phyloP scores from a whole-genome alignment of 495 filamentous ascomycete genomes.

The Penicillium paradoxum region DNA sequence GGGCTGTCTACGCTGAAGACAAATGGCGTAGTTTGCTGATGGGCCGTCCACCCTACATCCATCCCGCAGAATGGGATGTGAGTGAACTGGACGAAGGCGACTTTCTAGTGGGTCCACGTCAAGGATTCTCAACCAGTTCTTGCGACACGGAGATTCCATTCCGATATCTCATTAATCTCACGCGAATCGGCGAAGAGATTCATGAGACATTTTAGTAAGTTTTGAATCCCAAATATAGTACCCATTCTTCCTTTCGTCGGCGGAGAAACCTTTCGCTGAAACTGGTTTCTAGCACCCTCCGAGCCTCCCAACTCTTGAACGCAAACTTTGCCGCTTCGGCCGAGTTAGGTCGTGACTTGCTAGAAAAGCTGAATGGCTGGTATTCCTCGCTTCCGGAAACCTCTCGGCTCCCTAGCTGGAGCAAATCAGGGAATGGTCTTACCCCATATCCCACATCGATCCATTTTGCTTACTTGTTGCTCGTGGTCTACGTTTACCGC shows the following conservation, averaged over 20 bases:
- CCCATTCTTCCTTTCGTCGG: background rate
- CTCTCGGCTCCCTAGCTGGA: conserved; percentile 30
- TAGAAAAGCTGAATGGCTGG: conserved; percentile 30
- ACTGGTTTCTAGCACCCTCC: conserved; percentile 21
- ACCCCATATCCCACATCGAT: conserved; percentile 29
- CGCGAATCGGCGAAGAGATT: conserved; percentile 30
- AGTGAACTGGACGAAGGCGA: conserved; percentile 61
- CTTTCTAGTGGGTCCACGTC: conserved; percentile 42
- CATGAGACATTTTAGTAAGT: conserved; percentile 33
- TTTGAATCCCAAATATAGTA: background rate
- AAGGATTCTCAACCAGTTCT: conserved; percentile 21
- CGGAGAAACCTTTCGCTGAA: background rate
- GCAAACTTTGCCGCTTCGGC: conserved; percentile 26
- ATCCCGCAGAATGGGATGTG: conserved; percentile 78
- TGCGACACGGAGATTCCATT: conserved; percentile 23
- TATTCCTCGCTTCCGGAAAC: conserved; percentile 26
- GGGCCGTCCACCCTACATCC: conserved; percentile 77
- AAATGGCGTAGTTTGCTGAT: conserved; percentile 89
- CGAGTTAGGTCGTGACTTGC: conserved; percentile 23
- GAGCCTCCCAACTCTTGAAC: conserved; percentile 29
- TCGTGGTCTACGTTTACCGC: conserved; percentile 35
- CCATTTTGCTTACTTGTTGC: conserved; percentile 34
- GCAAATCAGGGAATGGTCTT: conserved; percentile 26
- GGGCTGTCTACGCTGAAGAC: conserved; percentile 90
- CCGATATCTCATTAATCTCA: conserved; percentile 24